These are phyloP conservation scores for Durotheca rogersii DNA, from an alignment of 495 filamentous ascomycete species.

Conservation along the genomic window DNA sequence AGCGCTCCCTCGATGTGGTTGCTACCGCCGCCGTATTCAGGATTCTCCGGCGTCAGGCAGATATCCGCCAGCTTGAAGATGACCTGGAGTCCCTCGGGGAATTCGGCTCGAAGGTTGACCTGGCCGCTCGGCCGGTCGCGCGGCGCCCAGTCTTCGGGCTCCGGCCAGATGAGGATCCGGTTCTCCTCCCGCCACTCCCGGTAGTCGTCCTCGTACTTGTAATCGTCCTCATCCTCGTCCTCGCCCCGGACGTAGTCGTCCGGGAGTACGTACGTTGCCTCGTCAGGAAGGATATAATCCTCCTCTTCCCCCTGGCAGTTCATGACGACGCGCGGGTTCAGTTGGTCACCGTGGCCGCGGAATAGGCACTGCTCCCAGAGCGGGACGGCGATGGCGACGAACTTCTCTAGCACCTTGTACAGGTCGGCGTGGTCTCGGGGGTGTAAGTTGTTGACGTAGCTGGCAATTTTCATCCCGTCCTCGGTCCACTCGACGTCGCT, in stretches of 20 bases:
- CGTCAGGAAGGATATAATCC: slow-evolving; percentile 19
- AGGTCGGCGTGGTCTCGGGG: slow-evolving; percentile 48
- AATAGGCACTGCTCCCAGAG: slow-evolving; percentile 27
- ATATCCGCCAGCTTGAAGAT: slow-evolving; percentile 66
- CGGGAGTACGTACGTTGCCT: slow-evolving; percentile 15
- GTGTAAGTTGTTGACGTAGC: slow-evolving; percentile 66
- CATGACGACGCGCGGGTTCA: slow-evolving; percentile 14
- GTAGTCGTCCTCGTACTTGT: slow-evolving; percentile 7
- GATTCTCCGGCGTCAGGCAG: slow-evolving; percentile 58
- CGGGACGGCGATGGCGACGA: slow-evolving; percentile 43
- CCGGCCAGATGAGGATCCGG: slow-evolving; percentile 23
- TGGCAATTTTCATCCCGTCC: slow-evolving; percentile 61
- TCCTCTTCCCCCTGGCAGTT: background rate
- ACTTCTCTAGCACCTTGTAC: slow-evolving; percentile 53
- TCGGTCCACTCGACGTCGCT: slow-evolving; percentile 51
- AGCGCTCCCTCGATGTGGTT: slow-evolving; percentile 56
- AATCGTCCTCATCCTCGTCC: slow-evolving; percentile 16
- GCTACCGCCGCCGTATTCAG: slow-evolving; percentile 36
- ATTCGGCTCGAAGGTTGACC: slow-evolving; percentile 9
- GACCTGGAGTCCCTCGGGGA: slow-evolving; percentile 52
- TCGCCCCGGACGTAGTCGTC: background rate
- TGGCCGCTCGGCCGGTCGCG: background rate
- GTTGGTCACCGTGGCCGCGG: background rate
- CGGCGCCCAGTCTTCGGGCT: slow-evolving; percentile 12
- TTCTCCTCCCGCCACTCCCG: slow-evolving; percentile 8